phyloP scores from a whole-genome alignment of 2,329 filamentous ascomycete species.

The Phaeoacremonium minimum region DNA sequence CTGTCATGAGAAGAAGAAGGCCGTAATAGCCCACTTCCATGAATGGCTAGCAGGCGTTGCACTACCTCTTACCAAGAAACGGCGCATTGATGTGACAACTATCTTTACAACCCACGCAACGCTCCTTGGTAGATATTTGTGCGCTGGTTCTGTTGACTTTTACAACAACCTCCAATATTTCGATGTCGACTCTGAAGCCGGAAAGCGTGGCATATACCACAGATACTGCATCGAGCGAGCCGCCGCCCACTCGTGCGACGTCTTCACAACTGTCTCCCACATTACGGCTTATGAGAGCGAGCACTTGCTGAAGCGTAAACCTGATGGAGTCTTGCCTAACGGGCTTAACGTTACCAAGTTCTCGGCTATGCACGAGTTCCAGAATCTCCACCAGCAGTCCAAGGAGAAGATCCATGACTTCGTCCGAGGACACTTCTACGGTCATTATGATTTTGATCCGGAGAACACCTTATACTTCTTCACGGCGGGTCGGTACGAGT shows the following conservation, averaged over 20 bases:
- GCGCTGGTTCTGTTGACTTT: conserved; percentile 95
- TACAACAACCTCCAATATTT: conserved; percentile 99
- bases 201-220: conserved; percentile 98
- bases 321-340: conserved; percentile 93
- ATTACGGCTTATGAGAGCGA: conserved; percentile 98
- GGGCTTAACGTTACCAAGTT: conserved; percentile 98
- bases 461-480: conserved; percentile 98
- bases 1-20: conserved; percentile 83
- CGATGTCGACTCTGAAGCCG: conserved; percentile 92
- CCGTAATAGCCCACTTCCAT: conserved; percentile 97
- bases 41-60: conserved; percentile 97
- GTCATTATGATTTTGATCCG: conserved; percentile 93
- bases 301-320: conserved; percentile 94
- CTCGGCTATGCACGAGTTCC: conserved; percentile 96
- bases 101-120: conserved; percentile 99
- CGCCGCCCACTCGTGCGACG: conserved; percentile 85
- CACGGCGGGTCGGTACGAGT: conserved; percentile 95
- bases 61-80: conserved; percentile 85
- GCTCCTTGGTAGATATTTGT: conserved; percentile 90
- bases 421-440: conserved; percentile 96
- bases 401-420: conserved; percentile 99
- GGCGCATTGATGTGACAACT: conserved; percentile 92
- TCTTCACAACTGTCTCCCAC: conserved; percentile 98
- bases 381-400: conserved; percentile 92
- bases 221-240: conserved; percentile 96